Conservation (phyloP, 371 early-diverging fungal species). For the Syncephalis plumigaleata region DNA sequence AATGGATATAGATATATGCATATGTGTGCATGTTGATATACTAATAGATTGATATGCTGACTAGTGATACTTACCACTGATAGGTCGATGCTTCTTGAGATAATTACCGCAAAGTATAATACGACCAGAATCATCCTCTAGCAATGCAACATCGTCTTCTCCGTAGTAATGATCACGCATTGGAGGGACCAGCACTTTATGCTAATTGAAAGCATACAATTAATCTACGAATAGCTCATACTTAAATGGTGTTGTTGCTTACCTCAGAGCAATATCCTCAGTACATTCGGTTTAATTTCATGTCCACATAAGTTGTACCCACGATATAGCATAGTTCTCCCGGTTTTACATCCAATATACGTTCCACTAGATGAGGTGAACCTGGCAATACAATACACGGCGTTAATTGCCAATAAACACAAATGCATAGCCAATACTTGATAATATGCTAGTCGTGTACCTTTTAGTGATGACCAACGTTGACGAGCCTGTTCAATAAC, state of each 20-base stretch:
- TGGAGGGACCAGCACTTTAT: conserved; percentile 40
- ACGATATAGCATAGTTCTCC: conserved; percentile 46
- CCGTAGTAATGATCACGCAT: conserved; percentile 41
- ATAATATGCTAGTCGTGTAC: not conserved
- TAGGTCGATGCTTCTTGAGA: conserved; percentile 1
- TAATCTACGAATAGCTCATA: no score
- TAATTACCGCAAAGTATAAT: conserved; percentile 35
- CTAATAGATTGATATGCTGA: no score
- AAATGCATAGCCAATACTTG: not conserved
- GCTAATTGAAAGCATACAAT: conserved; percentile 16
- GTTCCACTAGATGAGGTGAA: conserved; percentile 24
- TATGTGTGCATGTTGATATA: no score
- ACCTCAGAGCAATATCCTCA: conserved; percentile 71
- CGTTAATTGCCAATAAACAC: not conserved
- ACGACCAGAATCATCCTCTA: conserved; percentile 90
- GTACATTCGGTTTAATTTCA: conserved; percentile 66
- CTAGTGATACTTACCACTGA: not conserved
- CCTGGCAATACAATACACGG: conserved; percentile 4
- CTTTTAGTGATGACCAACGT: conserved; percentile 22
- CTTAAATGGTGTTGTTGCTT: conserved; percentile 3
- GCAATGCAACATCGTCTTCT: conserved; percentile 33
- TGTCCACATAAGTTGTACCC: conserved; percentile 76
- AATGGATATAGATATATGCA: no score
- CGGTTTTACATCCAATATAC: conserved; percentile 47
- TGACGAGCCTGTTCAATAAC: conserved; percentile 23